phyloP scores from a whole-genome alignment of 345 rosid genomes.

The Adansonia digitata region DNA sequence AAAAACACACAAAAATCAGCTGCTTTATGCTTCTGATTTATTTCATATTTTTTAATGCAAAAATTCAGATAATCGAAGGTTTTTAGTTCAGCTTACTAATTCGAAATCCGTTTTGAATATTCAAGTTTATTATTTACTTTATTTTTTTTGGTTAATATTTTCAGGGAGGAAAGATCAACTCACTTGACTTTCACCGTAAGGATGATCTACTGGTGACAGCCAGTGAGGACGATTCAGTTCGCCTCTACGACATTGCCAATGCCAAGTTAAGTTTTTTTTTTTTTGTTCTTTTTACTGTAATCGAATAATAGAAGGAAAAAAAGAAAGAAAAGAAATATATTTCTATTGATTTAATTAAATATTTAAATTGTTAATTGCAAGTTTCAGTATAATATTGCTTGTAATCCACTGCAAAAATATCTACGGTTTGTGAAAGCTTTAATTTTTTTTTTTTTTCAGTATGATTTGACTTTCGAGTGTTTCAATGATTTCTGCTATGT shows the following conservation, averaged over 20 bases:
- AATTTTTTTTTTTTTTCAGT: background rate
- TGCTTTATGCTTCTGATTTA: background rate
- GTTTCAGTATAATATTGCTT: background rate
- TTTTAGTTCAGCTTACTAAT: background rate
- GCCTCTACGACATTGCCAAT: slow-evolving; percentile 81
- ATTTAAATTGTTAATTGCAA: background rate
- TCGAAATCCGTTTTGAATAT: background rate
- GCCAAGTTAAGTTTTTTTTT: slow-evolving; percentile 59
- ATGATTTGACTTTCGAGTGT: background rate
- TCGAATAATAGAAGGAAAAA: background rate
- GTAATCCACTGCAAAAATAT: background rate
- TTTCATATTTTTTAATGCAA: background rate
- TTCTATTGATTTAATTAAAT: background rate
- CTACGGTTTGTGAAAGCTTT: background rate
- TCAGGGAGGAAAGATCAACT: slow-evolving; percentile 84
- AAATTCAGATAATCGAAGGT: background rate
- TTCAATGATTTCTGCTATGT: background rate
- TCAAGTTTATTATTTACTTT: background rate
- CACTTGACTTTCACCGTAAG: slow-evolving; percentile 84
- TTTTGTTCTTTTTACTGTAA: background rate
- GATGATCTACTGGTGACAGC: slow-evolving; percentile 88
- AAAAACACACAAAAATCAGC: background rate
- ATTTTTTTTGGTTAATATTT: background rate
- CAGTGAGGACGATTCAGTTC: slow-evolving; percentile 91
- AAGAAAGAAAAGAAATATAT: background rate